Evolutionary conservation across 2,329 filamentous ascomycete species (phyloP), one percentile per base, ranked within the genome.

Genomic region (Trichoderma koningiopsis): DNA sequence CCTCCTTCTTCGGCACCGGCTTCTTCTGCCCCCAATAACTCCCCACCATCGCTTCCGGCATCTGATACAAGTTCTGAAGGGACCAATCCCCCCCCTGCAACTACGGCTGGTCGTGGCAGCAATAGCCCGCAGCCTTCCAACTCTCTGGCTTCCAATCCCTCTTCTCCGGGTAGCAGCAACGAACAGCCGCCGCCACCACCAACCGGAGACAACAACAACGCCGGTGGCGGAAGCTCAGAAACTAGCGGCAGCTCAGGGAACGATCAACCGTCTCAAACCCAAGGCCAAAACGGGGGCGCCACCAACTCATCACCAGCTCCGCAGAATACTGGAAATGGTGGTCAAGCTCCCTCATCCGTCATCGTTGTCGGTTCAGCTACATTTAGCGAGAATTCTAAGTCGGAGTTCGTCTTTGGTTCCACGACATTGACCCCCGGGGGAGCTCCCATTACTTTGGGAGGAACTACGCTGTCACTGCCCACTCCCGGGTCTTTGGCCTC

Each of bases 331-430:
- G 57, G 35, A 58, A 58, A 47, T 4, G 63, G 14, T n/a, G 11
- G 14, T 52, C 27, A 49, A 11, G 4, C 40, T 52, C 40, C 64
- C 8, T 31, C 64, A n/a, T 55, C 55, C 14, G 29, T 68, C n/a
- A 33, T 60, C 40, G 24, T 56, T n/a, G 24, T 60, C 47, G 64
- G 64, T 24, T 59, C 64, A 14, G 40, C 64, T 14, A 68, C 65
- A 3, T 66, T 66, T 37, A 69, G 53, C 5, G 61, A 57, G 13
- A 65, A 69, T 31, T 53, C 68, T 14, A 62, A 69, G 68, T 66
- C 68, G 19, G 37, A 56, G 5, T 29, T 69, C 33, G 60, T 66
- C 10, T 31, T 59, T 52, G 68, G 60, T 31, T 66, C 57, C n/a
- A 22, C 56, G 8, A 61, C 65, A 1, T 49, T 68, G 65, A 68